Percentiles rank a stretch among this genome's conserved stretches.
These are phyloP conservation scores for Cardamine resedifolia DNA, from an alignment of 345 rosid genomes.

Conservation along the genomic window DNA sequence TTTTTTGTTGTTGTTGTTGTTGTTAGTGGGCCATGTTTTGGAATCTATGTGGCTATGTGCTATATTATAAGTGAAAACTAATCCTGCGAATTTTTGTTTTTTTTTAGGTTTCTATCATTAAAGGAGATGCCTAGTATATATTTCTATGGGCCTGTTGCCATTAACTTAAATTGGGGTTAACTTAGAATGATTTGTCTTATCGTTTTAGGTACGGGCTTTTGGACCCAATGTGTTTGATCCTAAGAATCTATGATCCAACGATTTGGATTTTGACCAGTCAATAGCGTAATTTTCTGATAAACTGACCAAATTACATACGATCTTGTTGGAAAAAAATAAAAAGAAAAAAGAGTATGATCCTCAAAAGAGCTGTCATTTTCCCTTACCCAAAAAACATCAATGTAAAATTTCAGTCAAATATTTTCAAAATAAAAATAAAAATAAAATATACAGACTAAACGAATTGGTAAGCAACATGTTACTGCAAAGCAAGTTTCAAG, in stretches of 20 bases:
- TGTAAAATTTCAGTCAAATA: background rate
- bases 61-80: background rate
- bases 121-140: background rate
- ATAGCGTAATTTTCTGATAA: slow-evolving; percentile 20
- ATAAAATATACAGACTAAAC: background rate
- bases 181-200: background rate
- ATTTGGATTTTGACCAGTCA: slow-evolving; percentile 15
- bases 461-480: slow-evolving; percentile 35
- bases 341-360: background rate
- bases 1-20: too few relatives aligned
- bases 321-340: background rate
- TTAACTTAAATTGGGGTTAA: background rate
- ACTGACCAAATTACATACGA: background rate
- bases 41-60: too few relatives aligned
- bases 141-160: background rate
- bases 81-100: background rate
- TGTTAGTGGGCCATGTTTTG: too few relatives aligned
- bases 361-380: slow-evolving; percentile 28
- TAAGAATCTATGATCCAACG: background rate
- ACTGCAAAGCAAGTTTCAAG: slow-evolving; percentile 21
- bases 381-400: slow-evolving; percentile 22
- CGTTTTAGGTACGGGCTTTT: background rate
- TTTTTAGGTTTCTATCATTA: background rate
- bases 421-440: background rate
- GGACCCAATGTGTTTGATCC: background rate